These are phyloP conservation scores for Alliaria petiolata DNA, from an alignment of 345 rosid species.

Conservation along the genomic window DNA sequence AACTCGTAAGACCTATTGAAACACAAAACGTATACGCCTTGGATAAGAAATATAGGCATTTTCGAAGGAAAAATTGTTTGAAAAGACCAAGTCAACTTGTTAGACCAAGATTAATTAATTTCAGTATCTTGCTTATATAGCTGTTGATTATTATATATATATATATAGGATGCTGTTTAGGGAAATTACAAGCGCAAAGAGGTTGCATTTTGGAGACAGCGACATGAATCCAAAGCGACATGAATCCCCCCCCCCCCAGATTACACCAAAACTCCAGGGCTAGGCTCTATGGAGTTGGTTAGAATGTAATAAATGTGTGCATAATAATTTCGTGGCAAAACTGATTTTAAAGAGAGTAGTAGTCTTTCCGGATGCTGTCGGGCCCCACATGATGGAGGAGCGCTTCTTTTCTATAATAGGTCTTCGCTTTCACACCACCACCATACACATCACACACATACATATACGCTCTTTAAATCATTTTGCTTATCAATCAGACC, in stretches of 20 bases:
- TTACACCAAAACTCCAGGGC: no score
- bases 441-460: no score
- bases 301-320: background rate
- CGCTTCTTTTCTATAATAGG: background rate
- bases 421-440: slow-evolving; percentile 6
- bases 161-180: no score
- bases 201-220: background rate
- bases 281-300: background rate
- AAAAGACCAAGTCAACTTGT: slow-evolving; percentile 17
- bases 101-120: background rate
- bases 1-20: background rate
- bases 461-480: background rate
- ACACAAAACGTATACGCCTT: background rate
- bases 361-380: slow-evolving; percentile 1
- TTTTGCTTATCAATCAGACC: background rate
- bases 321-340: background rate
- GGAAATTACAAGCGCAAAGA: background rate
- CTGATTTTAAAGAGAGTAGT: background rate
- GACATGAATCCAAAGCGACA: background rate
- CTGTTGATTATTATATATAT: no score
- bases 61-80: no score
- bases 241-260: no score
- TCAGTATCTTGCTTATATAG: no score
- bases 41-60: background rate
- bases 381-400: background rate